phyloP scores from a whole-genome alignment of 306 rosid species.

The Elaeagnus macrophylla region DNA sequence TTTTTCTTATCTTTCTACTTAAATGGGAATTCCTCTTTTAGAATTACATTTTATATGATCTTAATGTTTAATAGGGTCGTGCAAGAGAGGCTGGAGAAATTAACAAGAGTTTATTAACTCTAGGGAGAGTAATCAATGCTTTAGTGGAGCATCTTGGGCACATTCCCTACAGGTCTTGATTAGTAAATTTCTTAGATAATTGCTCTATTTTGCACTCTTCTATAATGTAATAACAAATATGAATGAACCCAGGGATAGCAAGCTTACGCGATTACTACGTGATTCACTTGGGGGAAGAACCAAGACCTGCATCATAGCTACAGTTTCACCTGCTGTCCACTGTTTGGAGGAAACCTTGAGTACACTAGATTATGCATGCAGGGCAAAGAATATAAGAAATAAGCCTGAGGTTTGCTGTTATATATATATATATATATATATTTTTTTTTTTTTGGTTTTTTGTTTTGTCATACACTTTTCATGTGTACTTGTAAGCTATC shows the following conservation, averaged over 20 bases:
- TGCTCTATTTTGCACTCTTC: not conserved
- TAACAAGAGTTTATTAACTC: constrained; percentile 88
- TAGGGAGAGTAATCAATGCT: constrained; percentile 91
- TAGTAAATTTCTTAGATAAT: not conserved
- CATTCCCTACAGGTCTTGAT: constrained; percentile 72
- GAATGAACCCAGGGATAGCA: constrained; percentile 71
- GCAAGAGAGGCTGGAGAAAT: constrained; percentile 99
- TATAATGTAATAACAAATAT: constrained; percentile 9
- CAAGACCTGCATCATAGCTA: constrained; percentile 94
- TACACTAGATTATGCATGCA: constrained; percentile 89
- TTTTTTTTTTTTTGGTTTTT: no score
- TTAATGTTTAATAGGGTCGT: constrained; percentile 51
- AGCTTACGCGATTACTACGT: constrained; percentile 88
- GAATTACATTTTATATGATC: not conserved
- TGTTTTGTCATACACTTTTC: no score
- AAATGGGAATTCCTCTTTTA: not conserved
- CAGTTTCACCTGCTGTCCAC: constrained; percentile 97
- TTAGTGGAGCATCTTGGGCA: constrained; percentile 98
- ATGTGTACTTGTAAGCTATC: no score
- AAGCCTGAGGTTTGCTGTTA: constrained; percentile 79
- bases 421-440: not conserved
- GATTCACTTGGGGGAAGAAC: constrained; percentile 99
- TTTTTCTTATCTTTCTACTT: no score
- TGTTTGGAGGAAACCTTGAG: constrained; percentile 94
- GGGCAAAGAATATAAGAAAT: constrained; percentile 84